Conservation (phyloP, 2,329 filamentous ascomycete species). For the Penicillium digitatum region DNA sequence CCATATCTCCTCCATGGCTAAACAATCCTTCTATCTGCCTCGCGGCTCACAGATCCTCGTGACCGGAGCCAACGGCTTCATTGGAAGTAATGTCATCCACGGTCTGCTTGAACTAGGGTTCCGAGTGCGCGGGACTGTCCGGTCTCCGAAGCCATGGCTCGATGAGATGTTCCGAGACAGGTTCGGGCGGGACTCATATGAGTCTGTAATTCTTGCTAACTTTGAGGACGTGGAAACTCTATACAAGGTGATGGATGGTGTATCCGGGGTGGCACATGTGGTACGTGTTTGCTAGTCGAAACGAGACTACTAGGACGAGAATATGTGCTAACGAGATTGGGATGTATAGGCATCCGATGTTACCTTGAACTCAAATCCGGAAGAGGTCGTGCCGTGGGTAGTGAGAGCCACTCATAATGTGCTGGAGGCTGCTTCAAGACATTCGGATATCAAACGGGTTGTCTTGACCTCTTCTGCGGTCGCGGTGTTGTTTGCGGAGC, state of each 20-base stretch:
- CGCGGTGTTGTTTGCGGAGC: slow-evolving; percentile 4
- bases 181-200: slow-evolving; percentile 23
- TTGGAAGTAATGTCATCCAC: slow-evolving; percentile 41
- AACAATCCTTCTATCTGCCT: slow-evolving; percentile 7
- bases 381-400: slow-evolving; percentile 8
- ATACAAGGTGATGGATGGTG: slow-evolving; percentile 23
- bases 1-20: background rate
- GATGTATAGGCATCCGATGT: slow-evolving; percentile 10
- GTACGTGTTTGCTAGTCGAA: background rate
- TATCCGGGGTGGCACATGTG: slow-evolving; percentile 9
- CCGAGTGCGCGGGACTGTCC: slow-evolving; percentile 44
- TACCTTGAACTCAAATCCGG: slow-evolving; percentile 10
- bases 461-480: slow-evolving; percentile 20
- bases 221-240: slow-evolving; percentile 1
- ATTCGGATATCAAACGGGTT: slow-evolving; percentile 11
- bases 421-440: slow-evolving; percentile 10
- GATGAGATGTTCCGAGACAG: slow-evolving; percentile 25
- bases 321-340: background rate
- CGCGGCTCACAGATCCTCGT: slow-evolving; percentile 36
- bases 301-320: background rate
- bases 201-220: slow-evolving; percentile 19
- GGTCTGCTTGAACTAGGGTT: slow-evolving; percentile 42
- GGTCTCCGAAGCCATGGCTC: slow-evolving; percentile 34
- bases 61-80: slow-evolving; percentile 45
- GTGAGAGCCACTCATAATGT: slow-evolving; percentile 11